phyloP scores from a whole-genome alignment of 129 eudicot species.

The Heracleum sosnowskyi region DNA sequence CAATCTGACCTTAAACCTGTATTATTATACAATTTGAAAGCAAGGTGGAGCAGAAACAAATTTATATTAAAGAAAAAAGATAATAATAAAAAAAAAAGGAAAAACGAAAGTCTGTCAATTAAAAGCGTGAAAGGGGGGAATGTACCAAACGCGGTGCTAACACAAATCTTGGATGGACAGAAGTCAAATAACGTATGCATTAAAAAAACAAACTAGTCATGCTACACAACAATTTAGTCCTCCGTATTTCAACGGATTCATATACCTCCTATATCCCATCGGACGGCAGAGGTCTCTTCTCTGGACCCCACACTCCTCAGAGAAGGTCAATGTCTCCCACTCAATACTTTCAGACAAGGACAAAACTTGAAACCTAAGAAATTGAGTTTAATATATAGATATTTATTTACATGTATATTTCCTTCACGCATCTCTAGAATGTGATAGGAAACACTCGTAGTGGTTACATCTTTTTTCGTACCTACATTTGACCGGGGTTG shows the following conservation, averaged over 20 bases:
- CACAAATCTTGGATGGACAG: not conserved
- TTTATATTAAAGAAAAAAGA: no score
- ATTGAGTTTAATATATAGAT: conserved; percentile 3
- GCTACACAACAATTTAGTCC: not conserved
- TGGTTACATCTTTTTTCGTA: conserved; percentile 50
- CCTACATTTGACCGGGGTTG: conserved; percentile 66
- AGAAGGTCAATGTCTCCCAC: conserved; percentile 13
- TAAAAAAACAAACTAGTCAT: not conserved
- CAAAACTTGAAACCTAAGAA: conserved; percentile 6
- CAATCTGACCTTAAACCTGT: not conserved
- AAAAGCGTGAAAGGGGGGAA: conserved; percentile 3
- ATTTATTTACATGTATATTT: not conserved
- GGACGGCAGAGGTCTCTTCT: conserved; percentile 15
- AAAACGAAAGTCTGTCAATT: not conserved
- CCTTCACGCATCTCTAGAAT: conserved; percentile 5
- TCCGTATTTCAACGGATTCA: conserved; percentile 9
- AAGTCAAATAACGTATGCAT: conserved; percentile 8
- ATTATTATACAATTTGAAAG: not conserved
- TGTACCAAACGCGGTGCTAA: conserved; percentile 4
- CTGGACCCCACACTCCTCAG: not conserved
- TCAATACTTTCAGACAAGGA: not conserved
- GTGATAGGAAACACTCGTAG: conserved; percentile 8
- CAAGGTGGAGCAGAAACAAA: not conserved
- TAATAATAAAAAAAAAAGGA: no score
- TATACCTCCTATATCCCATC: not conserved